Percentiles rank a stretch among this genome's conserved stretches.
These are phyloP conservation scores for Colletotrichum sp. DNA, from an alignment of 2,329 filamentous ascomycete species.

Conservation along the genomic window DNA sequence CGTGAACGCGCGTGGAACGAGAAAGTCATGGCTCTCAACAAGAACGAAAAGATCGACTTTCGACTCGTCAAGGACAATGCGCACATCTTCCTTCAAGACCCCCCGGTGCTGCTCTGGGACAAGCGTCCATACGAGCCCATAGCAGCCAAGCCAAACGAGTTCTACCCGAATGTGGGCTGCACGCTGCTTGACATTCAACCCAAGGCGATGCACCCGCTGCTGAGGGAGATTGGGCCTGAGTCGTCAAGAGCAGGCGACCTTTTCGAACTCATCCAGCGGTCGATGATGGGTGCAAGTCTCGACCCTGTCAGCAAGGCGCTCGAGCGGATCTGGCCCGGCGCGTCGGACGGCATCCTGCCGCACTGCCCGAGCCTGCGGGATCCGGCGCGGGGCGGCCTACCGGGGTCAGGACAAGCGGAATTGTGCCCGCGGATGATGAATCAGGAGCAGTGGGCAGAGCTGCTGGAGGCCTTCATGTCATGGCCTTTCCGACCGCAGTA, in stretches of 20 bases:
- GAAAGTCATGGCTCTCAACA: slow-evolving; percentile 35
- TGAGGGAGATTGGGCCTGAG: slow-evolving; percentile 49
- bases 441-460: slow-evolving; percentile 58
- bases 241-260: slow-evolving; percentile 50
- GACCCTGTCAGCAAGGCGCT: slow-evolving; percentile 49
- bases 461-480: slow-evolving; percentile 64
- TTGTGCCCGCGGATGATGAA: slow-evolving; percentile 56
- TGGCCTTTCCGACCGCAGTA: slow-evolving; percentile 69
- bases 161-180: slow-evolving; percentile 65
- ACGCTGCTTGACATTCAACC: slow-evolving; percentile 73
- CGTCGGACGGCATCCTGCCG: slow-evolving; percentile 56
- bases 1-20: slow-evolving; percentile 39
- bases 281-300: slow-evolving; percentile 38
- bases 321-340: slow-evolving; percentile 63
- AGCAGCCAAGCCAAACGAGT: slow-evolving; percentile 60
- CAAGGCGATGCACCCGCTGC: slow-evolving; percentile 50
- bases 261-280: slow-evolving; percentile 56
- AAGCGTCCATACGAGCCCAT: slow-evolving; percentile 75
- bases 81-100: slow-evolving; percentile 52
- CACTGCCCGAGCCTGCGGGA: slow-evolving; percentile 56
- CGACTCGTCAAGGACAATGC: slow-evolving; percentile 56
- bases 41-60: slow-evolving; percentile 40
- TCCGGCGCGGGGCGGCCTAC: slow-evolving; percentile 49
- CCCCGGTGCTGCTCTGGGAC: slow-evolving; percentile 70
- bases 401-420: slow-evolving; percentile 40